Base-by-base conservation (phyloP, 2,329 filamentous ascomycete species). In the Aspergillus sp. region DNA sequence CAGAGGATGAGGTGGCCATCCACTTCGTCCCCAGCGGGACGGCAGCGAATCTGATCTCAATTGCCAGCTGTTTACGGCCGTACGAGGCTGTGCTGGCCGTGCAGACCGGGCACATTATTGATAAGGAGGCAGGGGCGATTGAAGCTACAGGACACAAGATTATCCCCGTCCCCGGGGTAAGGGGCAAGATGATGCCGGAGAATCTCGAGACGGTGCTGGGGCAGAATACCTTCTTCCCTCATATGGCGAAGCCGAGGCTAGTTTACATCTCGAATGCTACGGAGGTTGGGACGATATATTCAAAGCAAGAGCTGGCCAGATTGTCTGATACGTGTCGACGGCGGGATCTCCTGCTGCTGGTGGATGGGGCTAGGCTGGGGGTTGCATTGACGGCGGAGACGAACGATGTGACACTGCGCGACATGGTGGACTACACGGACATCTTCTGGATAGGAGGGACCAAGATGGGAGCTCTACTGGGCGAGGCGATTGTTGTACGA, bases 361-460 rank as follows among this genome's bases (percentile, higher is more conserved):
- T 82, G 20, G 80, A 83, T 39, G 80, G 80, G 0, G 80, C 80
- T 0, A 75, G 80, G 1, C 74, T 82, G 7, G 73, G 72, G 8
- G 68, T 69, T 5, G 80, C 80, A 0, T 63, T 83, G 11, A 73
- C 76, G 2, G 79, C 80, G 0, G 66, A 63, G 9, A 68, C 65
- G 20, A 81, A 78, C 40, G 77, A 81, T 55, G 65, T 82, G 67
- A 75, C 73, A 0, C 69, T 80, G 5, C 61, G 63, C 0, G 80
- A 83, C 53, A 67, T 83, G 5, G 65, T 80, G 2, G 75, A 80
- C 4, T 62, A 81, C 41, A 80, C 78, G 0, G 80, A 83, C 54
- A 79, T 83, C 19, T 83, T 83, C 68, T 83, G 80, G 80, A 82
- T 83, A 39, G 80, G 80, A 3, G 80, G 80, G 0, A 83, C 80